Evolutionary conservation across 768 basidiomycete genomes (phyloP), one percentile per base, ranked within the genome.

Genomic region (Lentinula lateritia): DNA sequence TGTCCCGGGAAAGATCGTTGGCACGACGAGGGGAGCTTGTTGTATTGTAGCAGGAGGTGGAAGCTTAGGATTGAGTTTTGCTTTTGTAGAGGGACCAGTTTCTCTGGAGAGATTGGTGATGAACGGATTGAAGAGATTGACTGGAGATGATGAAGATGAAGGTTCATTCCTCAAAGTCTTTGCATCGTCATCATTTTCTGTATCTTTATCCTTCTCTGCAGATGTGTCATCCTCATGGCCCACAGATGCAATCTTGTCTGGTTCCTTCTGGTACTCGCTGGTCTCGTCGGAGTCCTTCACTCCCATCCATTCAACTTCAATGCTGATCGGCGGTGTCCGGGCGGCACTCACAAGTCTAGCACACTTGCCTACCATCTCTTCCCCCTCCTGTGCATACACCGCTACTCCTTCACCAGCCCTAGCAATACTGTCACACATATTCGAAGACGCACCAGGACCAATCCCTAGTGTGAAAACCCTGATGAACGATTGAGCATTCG

Each of bases 391-490:
- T 5, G 53, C 61, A 39, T 52, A 58, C 12, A 50, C 35, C 12
- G 41, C 20, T n/a, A 53, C 39, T 7, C 61, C 60, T 2, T 35
- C 41, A 15, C 65, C 63, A n/a, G 65, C 62, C 20, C 62, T 15
- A 5, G 63, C 62, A 42, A 65, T 65, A 23, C 63, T 46, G 9
- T 65, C 63, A 34, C 62, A 65, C 20, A 50, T 63, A 20, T 63
- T 56, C n/a, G 60, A 58, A 2, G 65, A 66, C 3, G 61, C 65
- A 6, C 52, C 50, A 28, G 60, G 45, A 5, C 60, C 60, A 20
- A 66, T 61, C 16, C 65, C 65, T 12, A 64, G 10, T 13, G 60
- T 58, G 52, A 63, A 66, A 13, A 66, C 65, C 18, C 65, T 59
- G 4, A 66, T 32, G 45, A 53, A 65, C 6, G 52, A 16, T 13